phyloP scores from a whole-genome alignment of 1,139 yeast genomes.

The Diutina catenulata region DNA sequence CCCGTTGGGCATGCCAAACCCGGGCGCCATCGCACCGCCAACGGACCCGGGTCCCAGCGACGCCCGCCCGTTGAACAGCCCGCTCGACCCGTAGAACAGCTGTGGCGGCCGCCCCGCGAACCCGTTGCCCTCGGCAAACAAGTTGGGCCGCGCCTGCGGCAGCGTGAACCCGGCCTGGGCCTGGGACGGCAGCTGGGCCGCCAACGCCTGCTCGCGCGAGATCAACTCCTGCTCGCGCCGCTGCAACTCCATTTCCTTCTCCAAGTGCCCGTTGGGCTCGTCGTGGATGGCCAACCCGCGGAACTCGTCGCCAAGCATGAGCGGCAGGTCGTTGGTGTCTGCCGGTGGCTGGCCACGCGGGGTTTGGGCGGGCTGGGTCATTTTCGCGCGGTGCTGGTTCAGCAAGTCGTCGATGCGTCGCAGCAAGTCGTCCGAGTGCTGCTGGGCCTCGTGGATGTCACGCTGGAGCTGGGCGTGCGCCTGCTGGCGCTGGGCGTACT shows the following conservation, averaged over 20 bases:
- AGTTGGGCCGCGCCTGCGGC: background rate
- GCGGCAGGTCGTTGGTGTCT: background rate
- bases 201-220: constrained; percentile 19
- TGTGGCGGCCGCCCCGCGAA: constrained; percentile 5
- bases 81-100: background rate
- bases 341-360: background rate
- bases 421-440: too few species aligned
- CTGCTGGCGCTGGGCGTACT: background rate
- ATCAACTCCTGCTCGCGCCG: constrained; percentile 32
- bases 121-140: constrained; percentile 1
- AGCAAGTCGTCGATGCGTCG: background rate
- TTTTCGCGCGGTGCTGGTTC: background rate
- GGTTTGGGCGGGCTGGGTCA: too few species aligned
- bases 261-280: constrained; percentile 6
- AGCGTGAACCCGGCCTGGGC: background rate
- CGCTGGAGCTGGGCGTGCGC: background rate
- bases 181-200: constrained; percentile 1
- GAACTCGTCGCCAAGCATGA: background rate
- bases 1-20: constrained; percentile 8
- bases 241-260: constrained; percentile 30
- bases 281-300: constrained; percentile 2
- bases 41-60: background rate
- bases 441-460: background rate
- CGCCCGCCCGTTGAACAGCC: background rate
- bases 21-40: background rate